Conservation (phyloP, 2,329 filamentous ascomycete species). For the Chaetothyriales sp. region DNA sequence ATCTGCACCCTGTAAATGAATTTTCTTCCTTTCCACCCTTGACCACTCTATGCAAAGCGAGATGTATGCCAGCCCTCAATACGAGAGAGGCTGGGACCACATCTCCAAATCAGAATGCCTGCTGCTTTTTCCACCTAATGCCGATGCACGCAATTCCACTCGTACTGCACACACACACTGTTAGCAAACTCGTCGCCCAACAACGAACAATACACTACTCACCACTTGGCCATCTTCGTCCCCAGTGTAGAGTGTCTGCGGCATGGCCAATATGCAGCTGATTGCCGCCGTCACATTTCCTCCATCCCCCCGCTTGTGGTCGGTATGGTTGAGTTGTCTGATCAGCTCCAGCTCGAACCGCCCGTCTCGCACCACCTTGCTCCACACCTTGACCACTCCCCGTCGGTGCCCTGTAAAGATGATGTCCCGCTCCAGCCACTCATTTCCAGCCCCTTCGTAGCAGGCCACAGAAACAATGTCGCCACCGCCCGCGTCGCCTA, state of each 20-base stretch:
- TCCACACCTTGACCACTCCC: constrained; percentile 67
- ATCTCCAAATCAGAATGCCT: too few relatives aligned
- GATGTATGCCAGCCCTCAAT: not conserved
- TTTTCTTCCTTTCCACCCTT: not conserved
- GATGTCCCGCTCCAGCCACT: constrained; percentile 77
- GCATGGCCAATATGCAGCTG: constrained; percentile 72
- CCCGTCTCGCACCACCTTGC: constrained; percentile 31
- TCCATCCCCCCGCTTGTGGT: constrained; percentile 48
- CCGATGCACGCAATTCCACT: constrained; percentile 42
- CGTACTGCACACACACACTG: constrained; percentile 28
- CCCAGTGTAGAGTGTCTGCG: constrained; percentile 74
- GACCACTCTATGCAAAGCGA: not conserved
- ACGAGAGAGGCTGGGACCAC: not conserved
- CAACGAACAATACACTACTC: constrained; percentile 26
- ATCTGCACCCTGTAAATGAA: too few relatives aligned
- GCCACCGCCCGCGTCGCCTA: constrained; percentile 60
- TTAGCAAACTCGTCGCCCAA: not conserved
- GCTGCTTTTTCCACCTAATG: constrained; percentile 19
- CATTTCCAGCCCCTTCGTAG: constrained; percentile 78
- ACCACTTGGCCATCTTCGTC: constrained; percentile 88
- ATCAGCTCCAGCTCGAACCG: constrained; percentile 65
- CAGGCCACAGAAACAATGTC: constrained; percentile 70
- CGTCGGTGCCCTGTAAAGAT: constrained; percentile 77
- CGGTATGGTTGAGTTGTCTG: constrained; percentile 66
- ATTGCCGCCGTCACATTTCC: constrained; percentile 49